Evolutionary conservation across 2,329 filamentous ascomycete species (phyloP), one percentile per base, ranked within the genome.

Genomic region (Xylariaceae sp.): DNA sequence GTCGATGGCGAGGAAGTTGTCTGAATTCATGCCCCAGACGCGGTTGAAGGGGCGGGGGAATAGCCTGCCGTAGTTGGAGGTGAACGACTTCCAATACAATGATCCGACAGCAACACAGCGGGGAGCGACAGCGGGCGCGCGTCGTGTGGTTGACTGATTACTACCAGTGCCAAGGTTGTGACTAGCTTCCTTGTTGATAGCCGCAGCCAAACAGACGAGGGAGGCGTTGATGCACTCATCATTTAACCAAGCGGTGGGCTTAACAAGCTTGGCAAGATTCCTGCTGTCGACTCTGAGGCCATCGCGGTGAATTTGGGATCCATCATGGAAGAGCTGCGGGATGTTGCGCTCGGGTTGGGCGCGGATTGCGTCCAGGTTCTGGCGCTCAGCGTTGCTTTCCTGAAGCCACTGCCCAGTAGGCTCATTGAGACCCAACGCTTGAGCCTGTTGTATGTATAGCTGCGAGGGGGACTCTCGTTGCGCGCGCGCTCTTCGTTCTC

Each of bases 201-300:
- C 73, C 13, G 71, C 67, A 36, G 81, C 79, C 12, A 89, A 65
- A 55, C 79, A 76, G 19, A 73, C 64, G 19, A 89, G 69, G 36
- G 78, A 78, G 12, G 78, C 77, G 52, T 88, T 87, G 52, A 91
- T 78, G 38, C 85, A 78, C 51, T 87, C 82, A 59, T 90, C 87
- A 49, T 90, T 89, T 6, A 91, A 72, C 86, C 86, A 91, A 19
- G 69, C 70, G 1, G 64, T 69, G 8, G 66, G 60, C 15, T 68
- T 67, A 13, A 83, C 69, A 7, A 89, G 64, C 35, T 74, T 83
- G n/a, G 64, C 67, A 52, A 89, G 83, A 55, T 87, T 83, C 39
- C 78, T 75, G 2, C 66, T 59, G 1, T 57, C 67, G 13, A 87
- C 63, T 11, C 74, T 66, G 3, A 67, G 67, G 2, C 74, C 72